A percentile compares a stretch with the other conserved stretches of the same genome.
phyloP scores from a whole-genome alignment of 176 grass and related monocot genomes.

The Aegilops speltoides region DNA sequence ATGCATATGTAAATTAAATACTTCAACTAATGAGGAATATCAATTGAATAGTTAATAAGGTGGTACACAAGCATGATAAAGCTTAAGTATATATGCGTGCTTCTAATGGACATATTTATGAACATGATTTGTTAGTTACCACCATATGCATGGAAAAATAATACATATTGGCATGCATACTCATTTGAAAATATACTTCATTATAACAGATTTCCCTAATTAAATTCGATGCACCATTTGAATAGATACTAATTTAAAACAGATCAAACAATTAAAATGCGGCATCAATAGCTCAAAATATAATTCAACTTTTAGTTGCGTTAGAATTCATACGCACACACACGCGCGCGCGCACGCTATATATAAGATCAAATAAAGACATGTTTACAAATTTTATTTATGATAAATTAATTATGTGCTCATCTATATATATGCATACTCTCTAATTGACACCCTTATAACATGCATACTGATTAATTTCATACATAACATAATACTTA shows the following conservation, averaged over 20 bases:
- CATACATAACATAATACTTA: not conserved
- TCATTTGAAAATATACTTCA: constrained; percentile 24
- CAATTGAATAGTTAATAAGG: constrained; percentile 21
- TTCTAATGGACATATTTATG: constrained; percentile 19
- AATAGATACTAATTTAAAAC: not conserved
- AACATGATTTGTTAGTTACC: constrained; percentile 26
- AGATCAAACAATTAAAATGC: not conserved
- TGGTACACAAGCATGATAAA: constrained; percentile 20
- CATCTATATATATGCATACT: not conserved
- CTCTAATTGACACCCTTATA: not conserved
- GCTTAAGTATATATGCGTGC: constrained; percentile 8
- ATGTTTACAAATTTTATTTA: not conserved
- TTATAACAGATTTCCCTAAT: constrained; percentile 3
- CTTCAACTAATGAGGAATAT: constrained; percentile 15
- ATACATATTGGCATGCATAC: constrained; percentile 1
- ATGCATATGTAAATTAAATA: constrained; percentile 24
- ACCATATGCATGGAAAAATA: not conserved
- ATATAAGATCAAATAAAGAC: not conserved
- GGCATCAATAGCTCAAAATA: not conserved
- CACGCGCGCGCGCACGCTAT: not conserved
- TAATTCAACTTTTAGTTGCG: not conserved
- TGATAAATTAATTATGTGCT: not conserved
- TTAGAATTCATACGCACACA: not conserved
- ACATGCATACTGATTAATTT: not conserved
- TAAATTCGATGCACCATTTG: not conserved